Conservation (phyloP, 495 filamentous ascomycete species). For the Viridothelium virens region DNA sequence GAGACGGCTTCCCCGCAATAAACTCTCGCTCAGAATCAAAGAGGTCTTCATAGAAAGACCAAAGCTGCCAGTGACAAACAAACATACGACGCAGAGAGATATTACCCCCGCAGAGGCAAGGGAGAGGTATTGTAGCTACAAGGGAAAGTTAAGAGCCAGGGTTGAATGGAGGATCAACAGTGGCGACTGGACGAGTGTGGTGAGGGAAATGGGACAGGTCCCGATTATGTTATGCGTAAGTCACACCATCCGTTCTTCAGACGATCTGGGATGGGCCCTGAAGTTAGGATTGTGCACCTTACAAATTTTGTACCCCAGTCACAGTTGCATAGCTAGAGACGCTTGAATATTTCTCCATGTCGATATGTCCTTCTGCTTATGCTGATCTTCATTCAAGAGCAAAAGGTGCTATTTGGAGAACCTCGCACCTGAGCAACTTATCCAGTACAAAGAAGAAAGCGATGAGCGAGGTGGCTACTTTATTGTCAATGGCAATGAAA, state of each 20-base stretch:
- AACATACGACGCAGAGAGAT: slow-evolving; percentile 66
- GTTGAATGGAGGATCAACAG: slow-evolving; percentile 80
- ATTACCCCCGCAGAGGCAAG: slow-evolving; percentile 89
- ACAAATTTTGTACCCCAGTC: not conserved
- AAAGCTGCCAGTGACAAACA: slow-evolving; percentile 66
- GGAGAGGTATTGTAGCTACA: slow-evolving; percentile 87
- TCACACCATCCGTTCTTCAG: not conserved
- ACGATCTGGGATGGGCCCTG: not conserved
- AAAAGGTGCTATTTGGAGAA: slow-evolving; percentile 85
- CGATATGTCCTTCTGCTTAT: slow-evolving; percentile 16
- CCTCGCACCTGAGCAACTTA: slow-evolving; percentile 70
- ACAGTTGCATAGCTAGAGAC: too few relatives aligned
- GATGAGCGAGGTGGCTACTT: slow-evolving; percentile 94
- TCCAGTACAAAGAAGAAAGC: slow-evolving; percentile 80
- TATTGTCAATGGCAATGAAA: slow-evolving; percentile 92
- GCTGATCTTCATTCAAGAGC: slow-evolving; percentile 43
- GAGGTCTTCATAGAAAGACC: slow-evolving; percentile 73
- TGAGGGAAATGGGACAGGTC: slow-evolving; percentile 77
- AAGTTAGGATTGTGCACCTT: not conserved
- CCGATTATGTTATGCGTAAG: slow-evolving; percentile 84
- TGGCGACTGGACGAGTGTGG: slow-evolving; percentile 68
- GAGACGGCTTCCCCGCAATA: slow-evolving; percentile 48
- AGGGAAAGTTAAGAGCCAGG: slow-evolving; percentile 71
- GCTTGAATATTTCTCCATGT: slow-evolving; percentile 10
- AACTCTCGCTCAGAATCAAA: slow-evolving; percentile 62